Evolutionary conservation across 1,139 yeast species (phyloP), one percentile per base, ranked within the genome.

Genomic region (Neolecta irregularis): DNA sequence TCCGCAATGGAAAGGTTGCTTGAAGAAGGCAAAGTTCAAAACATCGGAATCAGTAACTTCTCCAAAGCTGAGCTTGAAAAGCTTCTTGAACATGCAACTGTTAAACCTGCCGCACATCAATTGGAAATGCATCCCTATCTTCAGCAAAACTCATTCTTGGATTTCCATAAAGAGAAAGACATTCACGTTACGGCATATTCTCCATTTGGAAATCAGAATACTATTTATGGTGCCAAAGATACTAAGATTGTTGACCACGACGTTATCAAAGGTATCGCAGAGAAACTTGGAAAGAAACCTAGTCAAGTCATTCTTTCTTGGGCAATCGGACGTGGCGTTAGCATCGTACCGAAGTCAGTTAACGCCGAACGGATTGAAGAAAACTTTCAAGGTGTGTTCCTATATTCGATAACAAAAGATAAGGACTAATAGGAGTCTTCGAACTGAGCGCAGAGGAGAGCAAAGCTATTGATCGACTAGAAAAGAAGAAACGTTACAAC

Each of bases 21-120:
- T 48, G 81, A 81, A 40, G 64, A 62, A 36, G 73, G 60, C 11
- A 36, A 36, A 22, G 43, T 40, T 20, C 62, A 56, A 48, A 64
- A 72, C 41, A 72, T 81, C 50, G 94, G 94, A 54, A 59, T 81
- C 40, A 81, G 94, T 46, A 83, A 83, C 65, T 80, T 75, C 62
- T 63, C 65, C 42, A 91, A 85, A 45, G 76, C 72, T 48, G 61
- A 78, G 51, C 58, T 83, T 47, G 71, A 69, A 49, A 94, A 83
- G 52, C 63, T 81, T 49, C 60, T 78, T 43, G 69, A 81, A 53
- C 71, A 72, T 42, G 75, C 78, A 45, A 68, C 62, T 48, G 71
- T 80, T 52, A 69, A 63, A 48, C 94, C 95, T 35, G 78, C 77
- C 36, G 81, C 70, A 37, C 66, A 78, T 49, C 94, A 83, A 60